Evolutionary conservation across 2,329 filamentous ascomycete genomes (phyloP), one percentile per base, ranked within the genome.

Genomic region (Clonostachys rosea): DNA sequence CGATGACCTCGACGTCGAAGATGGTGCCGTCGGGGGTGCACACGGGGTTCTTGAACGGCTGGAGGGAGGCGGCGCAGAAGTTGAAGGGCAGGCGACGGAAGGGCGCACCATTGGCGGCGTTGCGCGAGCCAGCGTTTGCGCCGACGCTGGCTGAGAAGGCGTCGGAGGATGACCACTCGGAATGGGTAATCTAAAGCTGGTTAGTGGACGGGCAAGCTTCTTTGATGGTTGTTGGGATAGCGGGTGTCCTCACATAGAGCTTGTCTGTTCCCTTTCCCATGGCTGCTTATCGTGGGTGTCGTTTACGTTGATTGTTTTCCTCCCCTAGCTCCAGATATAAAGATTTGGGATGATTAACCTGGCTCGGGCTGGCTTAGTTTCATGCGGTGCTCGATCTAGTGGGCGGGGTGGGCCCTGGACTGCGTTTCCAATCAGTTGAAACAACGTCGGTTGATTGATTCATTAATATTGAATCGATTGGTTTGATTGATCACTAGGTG

Each of bases 71-170:
- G 52, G 94, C 90, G 79, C 94, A 99, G 71, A 94, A 97, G 76
- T 96, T 97, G 80, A 95, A 99, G 33, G 95, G 94, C 2, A 99
- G 80, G 42, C 90, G 87, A 61, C 87, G 89, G 74, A 97, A 97
- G 36, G 80, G 79, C 45, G 50, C 57, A 30, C 8, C 24, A 30
- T 50, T 46, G 42, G 55, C 56, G 53, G 81, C 79, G 18, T 68
- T 68, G 43, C 76, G 65, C 66, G 76, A 67, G 62, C 78, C 65
- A 48, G 86, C 81, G 56, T 83, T 83, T 47, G 85, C 77, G 57
- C 87, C 87, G 30, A 79, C 85, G 63, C 84, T 91, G 55, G 91
- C 90, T 34, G 88, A 87, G 69, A 89, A 96, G 49, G 89, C 84
- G 67, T 96, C 91, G 43, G 86, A 83, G 6, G 91, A 96, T 8